These are phyloP conservation scores for Rostrohypoxylon terebratum DNA, from an alignment of 495 filamentous ascomycete species.

Conservation along the genomic window DNA sequence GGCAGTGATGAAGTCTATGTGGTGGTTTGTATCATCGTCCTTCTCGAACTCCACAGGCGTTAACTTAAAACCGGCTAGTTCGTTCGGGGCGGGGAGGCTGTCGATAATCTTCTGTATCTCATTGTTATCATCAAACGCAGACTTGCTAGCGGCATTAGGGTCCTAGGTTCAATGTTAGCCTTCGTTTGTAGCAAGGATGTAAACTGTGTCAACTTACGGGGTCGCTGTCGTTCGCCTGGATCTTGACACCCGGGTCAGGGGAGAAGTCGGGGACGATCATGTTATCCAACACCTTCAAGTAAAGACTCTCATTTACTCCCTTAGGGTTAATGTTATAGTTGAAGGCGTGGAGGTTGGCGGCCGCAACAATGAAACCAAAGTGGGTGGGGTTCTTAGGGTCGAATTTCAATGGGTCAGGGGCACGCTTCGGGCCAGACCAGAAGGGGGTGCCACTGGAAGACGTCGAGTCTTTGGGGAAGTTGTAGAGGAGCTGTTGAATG, in stretches of 20 bases:
- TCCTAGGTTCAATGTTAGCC: conserved; percentile 61
- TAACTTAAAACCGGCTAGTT: conserved; percentile 86
- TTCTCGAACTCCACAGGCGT: conserved; percentile 98
- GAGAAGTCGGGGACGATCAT: conserved; percentile 98
- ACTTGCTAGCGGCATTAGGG: conserved; percentile 75
- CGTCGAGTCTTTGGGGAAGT: conserved; percentile 93
- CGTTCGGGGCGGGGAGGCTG: conserved; percentile 79
- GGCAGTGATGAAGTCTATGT: conserved; percentile 99
- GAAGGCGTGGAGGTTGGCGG: conserved; percentile 93
- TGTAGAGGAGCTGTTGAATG: conserved; percentile 95
- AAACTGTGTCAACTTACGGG: conserved; percentile 63
- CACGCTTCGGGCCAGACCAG: conserved; percentile 99
- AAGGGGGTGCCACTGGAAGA: conserved; percentile 91
- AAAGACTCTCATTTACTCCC: conserved; percentile 73
- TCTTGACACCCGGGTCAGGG: conserved; percentile 92
- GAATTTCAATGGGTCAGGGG: conserved; percentile 91
- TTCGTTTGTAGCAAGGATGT: conserved; percentile 4
- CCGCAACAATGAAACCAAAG: conserved; percentile 85
- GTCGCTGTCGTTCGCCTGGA: conserved; percentile 95
- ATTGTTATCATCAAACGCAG: conserved; percentile 73
- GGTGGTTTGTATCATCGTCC: conserved; percentile 97
- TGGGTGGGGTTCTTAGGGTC: conserved; percentile 86
- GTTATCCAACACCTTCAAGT: conserved; percentile 81
- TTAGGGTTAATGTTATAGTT: conserved; percentile 96
- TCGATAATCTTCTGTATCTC: conserved; percentile 76